Base-by-base conservation (phyloP, 106 monocot genomes). In the Allium cepa region DNA sequence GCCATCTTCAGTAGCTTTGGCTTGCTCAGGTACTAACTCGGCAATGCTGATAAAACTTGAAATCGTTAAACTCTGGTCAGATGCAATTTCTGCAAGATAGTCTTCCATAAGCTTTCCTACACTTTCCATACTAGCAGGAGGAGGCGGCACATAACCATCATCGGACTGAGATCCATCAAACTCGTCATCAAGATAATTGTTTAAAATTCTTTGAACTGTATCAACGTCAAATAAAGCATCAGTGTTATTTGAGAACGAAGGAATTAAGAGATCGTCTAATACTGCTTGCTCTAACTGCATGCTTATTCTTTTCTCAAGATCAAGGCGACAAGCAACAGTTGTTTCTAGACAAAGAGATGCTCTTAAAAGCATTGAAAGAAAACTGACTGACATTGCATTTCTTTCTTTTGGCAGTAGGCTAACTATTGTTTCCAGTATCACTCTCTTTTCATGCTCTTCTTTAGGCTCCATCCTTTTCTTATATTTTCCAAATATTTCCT, bases 301-400 rank as follows among this genome's bases (percentile, higher is more conserved):
- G 4, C 78, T 73, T 26, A 97, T 97, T 36, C 82, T 78, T 68
- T 78, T 89, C 72, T 97, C 92, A 16, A 97, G 84, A 69, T 92
- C 92, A 15, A 92, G 81, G 52, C 87, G 70, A 76, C 97, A 97
- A 36, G 97, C 97, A 13, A 97, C 63, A 9, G 92, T 92, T 12
- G 88, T 88, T 59, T 97, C 86, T 4, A 97, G 82, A 72, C 81
- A 81, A 9, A 89, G 69, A 17, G 97, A 76, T 22, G 88, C 81
- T 27, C 92, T 74, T 45, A 97, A 72, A 26, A 97, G 84, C 84
- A 83, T 79, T 13, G 89, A 86, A 4, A 97, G 76, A 66, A 92
- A 97, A 71, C 92, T 89, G 12, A 97, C 92, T 14, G 97, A 89
- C 70, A 97, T 80, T 14, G 80, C 72, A 68, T 97, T 85, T 75